Conservation (phyloP, 768 basidiomycete genomes). For the Tremella fuciformis region DNA sequence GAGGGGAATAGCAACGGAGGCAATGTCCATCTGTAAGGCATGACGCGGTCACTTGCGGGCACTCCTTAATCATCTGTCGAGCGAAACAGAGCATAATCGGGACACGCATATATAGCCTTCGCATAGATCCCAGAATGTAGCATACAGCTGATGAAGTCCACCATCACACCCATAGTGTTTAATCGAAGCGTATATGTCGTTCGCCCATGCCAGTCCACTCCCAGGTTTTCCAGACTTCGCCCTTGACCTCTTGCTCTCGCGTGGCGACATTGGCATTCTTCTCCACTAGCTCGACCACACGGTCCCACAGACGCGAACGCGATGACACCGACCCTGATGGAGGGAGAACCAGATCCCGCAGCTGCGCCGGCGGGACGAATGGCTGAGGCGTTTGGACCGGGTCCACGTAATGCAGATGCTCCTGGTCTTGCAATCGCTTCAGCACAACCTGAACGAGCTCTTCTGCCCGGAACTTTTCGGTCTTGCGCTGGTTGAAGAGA, state of each 20-base stretch:
- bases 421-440: constrained; percentile 48
- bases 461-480: constrained; percentile 48
- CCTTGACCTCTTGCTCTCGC: constrained; percentile 43
- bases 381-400: constrained; percentile 43
- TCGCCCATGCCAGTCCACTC: constrained; percentile 47
- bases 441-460: constrained; percentile 48
- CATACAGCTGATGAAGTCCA: background rate
- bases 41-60: too few relatives aligned
- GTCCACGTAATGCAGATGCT: constrained; percentile 49
- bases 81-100: too few relatives aligned
- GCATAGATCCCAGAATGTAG: too few relatives aligned
- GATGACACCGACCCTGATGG: constrained; percentile 32
- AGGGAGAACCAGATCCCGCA: constrained; percentile 49
- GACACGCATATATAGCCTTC: too few relatives aligned
- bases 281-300: constrained; percentile 42
- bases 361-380: constrained; percentile 48
- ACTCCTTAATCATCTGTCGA: too few relatives aligned
- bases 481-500: constrained; percentile 24
- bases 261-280: constrained; percentile 48
- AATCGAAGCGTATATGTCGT: constrained; percentile 6
- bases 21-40: too few relatives aligned
- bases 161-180: background rate
- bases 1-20: too few relatives aligned
- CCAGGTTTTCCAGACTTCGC: constrained; percentile 50
- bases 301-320: constrained; percentile 38